phyloP scores from a whole-genome alignment of 2,329 filamentous ascomycete genomes.

The Apiospora aurea region DNA sequence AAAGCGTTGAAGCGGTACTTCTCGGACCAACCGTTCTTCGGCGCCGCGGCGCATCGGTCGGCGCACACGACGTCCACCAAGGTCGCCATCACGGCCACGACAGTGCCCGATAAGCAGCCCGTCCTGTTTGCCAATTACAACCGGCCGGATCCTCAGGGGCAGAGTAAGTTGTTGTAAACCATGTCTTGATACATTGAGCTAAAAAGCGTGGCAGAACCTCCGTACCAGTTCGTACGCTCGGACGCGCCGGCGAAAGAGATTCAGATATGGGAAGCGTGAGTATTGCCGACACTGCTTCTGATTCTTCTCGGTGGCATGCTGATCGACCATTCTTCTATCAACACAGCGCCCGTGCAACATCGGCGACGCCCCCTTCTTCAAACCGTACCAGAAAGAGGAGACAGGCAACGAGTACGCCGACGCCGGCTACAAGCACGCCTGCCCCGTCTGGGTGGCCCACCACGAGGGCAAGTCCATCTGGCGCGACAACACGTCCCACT shows the following conservation, averaged over 20 bases:
- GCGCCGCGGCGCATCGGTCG: slow-evolving; percentile 37
- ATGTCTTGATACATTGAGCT: background rate
- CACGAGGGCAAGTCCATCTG: slow-evolving; percentile 40
- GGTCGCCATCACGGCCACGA: slow-evolving; percentile 40
- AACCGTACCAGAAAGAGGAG: slow-evolving; percentile 37
- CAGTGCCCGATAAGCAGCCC: slow-evolving; percentile 33
- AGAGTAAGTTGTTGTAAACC: too few relatives aligned
- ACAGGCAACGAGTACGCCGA: slow-evolving; percentile 23
- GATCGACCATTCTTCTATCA: background rate
- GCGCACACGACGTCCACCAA: slow-evolving; percentile 35
- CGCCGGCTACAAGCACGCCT: slow-evolving; percentile 32
- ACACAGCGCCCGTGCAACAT: slow-evolving; percentile 40
- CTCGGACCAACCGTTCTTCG: slow-evolving; percentile 42
- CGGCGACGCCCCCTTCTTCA: slow-evolving; percentile 41
- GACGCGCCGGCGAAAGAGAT: slow-evolving; percentile 40
- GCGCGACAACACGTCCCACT: slow-evolving; percentile 35
- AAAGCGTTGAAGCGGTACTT: slow-evolving; percentile 38
- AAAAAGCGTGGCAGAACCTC: slow-evolving; percentile 30
- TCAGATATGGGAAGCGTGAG: slow-evolving; percentile 43
- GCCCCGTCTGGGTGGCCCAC: slow-evolving; percentile 38
- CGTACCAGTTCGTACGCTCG: slow-evolving; percentile 39
- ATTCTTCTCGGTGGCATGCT: too few relatives aligned
- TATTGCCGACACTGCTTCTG: too few relatives aligned
- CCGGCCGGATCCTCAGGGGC: slow-evolving; percentile 36
- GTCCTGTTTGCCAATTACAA: slow-evolving; percentile 45